Conservation (phyloP, 768 basidiomycete species). For the Pleurotus ostreatus region DNA sequence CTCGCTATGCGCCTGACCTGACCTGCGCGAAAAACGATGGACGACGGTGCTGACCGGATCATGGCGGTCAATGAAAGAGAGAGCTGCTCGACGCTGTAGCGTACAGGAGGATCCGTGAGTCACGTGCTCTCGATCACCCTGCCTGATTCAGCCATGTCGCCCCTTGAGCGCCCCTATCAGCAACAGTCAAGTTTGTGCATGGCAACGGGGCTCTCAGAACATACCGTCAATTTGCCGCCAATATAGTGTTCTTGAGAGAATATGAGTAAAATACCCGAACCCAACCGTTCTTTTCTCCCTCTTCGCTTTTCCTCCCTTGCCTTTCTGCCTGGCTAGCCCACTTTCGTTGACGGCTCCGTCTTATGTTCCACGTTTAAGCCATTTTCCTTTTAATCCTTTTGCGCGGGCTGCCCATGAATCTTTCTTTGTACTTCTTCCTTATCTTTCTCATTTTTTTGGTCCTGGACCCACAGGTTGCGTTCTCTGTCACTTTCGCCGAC, state of each 20-base stretch:
- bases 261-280: neutral
- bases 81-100: neutral
- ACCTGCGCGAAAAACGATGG: slow-evolving; percentile 13
- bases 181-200: neutral
- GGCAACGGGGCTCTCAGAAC: slow-evolving; percentile 4
- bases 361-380: slow-evolving; percentile 4
- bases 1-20: slow-evolving; percentile 15
- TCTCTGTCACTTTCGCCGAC: slow-evolving; percentile 35
- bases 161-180: no score
- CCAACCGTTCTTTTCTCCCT: slow-evolving; percentile 15
- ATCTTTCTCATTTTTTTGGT: slow-evolving; percentile 25
- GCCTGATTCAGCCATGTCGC: neutral
- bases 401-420: slow-evolving; percentile 1
- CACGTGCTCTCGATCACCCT: neutral
- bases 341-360: slow-evolving; percentile 20
- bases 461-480: slow-evolving; percentile 37
- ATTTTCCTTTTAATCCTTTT: slow-evolving; percentile 17
- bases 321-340: slow-evolving; percentile 31
- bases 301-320: slow-evolving; percentile 20
- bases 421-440: slow-evolving; percentile 16
- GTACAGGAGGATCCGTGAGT: slow-evolving; percentile 3
- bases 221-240: neutral
- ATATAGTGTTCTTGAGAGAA: neutral
- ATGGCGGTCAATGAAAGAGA: slow-evolving; percentile 20
- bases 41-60: slow-evolving; percentile 27